phyloP scores from a whole-genome alignment of 129 eudicot species.

The Flaveria ramosissima region DNA sequence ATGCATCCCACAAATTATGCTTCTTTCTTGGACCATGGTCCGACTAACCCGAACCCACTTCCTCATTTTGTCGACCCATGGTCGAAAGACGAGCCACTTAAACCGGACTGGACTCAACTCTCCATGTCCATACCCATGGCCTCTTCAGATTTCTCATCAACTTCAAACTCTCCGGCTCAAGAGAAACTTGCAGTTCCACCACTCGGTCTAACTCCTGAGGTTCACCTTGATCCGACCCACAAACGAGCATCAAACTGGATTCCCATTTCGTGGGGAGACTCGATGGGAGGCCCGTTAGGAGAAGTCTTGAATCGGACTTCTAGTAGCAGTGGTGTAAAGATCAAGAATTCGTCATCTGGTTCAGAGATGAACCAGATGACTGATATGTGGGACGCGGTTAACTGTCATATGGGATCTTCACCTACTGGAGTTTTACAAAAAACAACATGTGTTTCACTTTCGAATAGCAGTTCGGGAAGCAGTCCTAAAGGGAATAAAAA shows the following conservation, averaged over 20 bases:
- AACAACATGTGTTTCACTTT: constrained; percentile 62
- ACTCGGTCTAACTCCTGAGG: constrained; percentile 51
- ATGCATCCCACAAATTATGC: constrained; percentile 36
- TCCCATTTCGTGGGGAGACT: constrained; percentile 63
- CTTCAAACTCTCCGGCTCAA: constrained; percentile 57
- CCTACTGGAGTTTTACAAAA: constrained; percentile 87
- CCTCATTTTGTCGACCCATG: constrained; percentile 54
- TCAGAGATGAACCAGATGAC: constrained; percentile 32
- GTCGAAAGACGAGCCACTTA: constrained; percentile 62
- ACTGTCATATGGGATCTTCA: constrained; percentile 66
- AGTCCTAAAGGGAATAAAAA: constrained; percentile 54
- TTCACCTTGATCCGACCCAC: constrained; percentile 44
- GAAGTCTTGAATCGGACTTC: constrained; percentile 62
- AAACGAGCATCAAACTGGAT: constrained; percentile 60
- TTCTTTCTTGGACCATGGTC: constrained; percentile 49
- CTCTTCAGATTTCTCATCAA: constrained; percentile 59
- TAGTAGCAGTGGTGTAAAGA: constrained; percentile 30
- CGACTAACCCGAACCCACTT: constrained; percentile 42
- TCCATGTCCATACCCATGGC: constrained; percentile 87
- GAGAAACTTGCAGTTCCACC: constrained; percentile 54
- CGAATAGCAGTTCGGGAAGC: constrained; percentile 81
- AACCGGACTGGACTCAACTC: constrained; percentile 87
- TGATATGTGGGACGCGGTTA: constrained; percentile 52
- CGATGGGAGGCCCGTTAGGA: constrained; percentile 85
- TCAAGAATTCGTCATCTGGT: constrained; percentile 36